Evolutionary conservation across 2,329 filamentous ascomycete species (phyloP).

Genomic region (Huntiella abstrusa): DNA sequence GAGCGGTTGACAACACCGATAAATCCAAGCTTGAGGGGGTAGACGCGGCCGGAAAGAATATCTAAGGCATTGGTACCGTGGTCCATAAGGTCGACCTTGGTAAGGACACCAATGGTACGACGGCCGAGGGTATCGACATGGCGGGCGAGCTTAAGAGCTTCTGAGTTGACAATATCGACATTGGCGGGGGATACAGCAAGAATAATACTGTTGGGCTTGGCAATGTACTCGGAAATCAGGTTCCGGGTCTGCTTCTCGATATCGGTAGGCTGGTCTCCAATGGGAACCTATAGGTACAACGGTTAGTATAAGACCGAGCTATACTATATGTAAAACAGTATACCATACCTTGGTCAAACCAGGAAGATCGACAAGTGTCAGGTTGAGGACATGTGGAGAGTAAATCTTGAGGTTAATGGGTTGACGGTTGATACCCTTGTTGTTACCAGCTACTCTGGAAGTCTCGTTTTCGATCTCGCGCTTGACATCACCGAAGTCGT

Average conservation of each 20-base stretch:
- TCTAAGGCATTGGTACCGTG: slow-evolving; percentile 95
- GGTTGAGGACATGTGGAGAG: slow-evolving; percentile 86
- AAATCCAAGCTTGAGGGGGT: slow-evolving; percentile 90
- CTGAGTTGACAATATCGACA: slow-evolving; percentile 95
- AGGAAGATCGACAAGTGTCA: slow-evolving; percentile 89
- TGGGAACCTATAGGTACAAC: slow-evolving; percentile 48
- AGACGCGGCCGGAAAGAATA: slow-evolving; percentile 91
- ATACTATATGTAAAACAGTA: neutral
- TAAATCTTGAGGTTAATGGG: slow-evolving; percentile 98
- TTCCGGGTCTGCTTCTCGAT: slow-evolving; percentile 98
- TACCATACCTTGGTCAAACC: slow-evolving; percentile 70
- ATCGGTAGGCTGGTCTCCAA: slow-evolving; percentile 90
- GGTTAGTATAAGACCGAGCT: slow-evolving; percentile 9
- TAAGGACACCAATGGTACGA: slow-evolving; percentile 89
- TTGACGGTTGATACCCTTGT: slow-evolving; percentile 95
- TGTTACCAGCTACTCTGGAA: slow-evolving; percentile 73
- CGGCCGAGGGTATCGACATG: slow-evolving; percentile 91
- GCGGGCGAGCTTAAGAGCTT: slow-evolving; percentile 86
- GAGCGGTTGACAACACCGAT: slow-evolving; percentile 97
- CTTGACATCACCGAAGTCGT: slow-evolving; percentile 83
- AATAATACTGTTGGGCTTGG: slow-evolving; percentile 96
- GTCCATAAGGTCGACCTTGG: slow-evolving; percentile 96
- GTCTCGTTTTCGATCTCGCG: slow-evolving; percentile 96
- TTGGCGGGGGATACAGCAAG: slow-evolving; percentile 94
- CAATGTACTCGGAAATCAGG: slow-evolving; percentile 93